phyloP scores from a whole-genome alignment of 2,329 filamentous ascomycete species.

The Colletotrichum filicis region DNA sequence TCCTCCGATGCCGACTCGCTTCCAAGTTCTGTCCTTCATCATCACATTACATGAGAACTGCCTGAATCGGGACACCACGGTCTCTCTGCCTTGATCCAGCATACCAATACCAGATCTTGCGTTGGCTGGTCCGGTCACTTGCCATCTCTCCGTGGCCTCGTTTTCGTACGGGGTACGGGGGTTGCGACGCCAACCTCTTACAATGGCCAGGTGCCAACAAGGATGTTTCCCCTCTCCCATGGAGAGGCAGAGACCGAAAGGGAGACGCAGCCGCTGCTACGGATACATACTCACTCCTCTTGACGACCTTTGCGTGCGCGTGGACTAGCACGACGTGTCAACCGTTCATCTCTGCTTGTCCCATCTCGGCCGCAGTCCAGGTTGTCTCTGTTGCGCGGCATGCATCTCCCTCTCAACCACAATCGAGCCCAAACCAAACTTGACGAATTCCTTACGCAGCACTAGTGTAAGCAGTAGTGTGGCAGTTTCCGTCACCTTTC shows the following conservation, averaged over 20 bases:
- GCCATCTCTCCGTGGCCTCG: not conserved
- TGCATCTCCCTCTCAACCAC: conserved; percentile 1
- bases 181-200: conserved; percentile 2
- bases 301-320: conserved; percentile 6
- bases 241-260: not conserved
- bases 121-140: conserved; percentile 8
- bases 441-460: not conserved
- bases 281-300: conserved; percentile 6
- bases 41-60: not conserved
- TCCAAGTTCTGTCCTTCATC: not conserved
- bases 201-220: not conserved
- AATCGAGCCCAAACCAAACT: not conserved
- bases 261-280: not conserved
- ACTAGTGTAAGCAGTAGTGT: not conserved
- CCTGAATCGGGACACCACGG: no score
- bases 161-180: conserved; percentile 6
- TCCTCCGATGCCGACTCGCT: conserved; percentile 11
- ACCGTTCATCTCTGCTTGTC: conserved; percentile 16
- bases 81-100: not conserved
- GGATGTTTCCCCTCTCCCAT: not conserved
- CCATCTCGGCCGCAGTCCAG: conserved; percentile 3
- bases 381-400: not conserved
- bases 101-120: conserved; percentile 15
- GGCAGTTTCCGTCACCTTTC: not conserved
- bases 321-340: conserved; percentile 10